Evolutionary conservation across 805 yeast species (phyloP), one percentile per base, ranked within the genome.

Genomic region (Yarrowia phangngaensis): DNA sequence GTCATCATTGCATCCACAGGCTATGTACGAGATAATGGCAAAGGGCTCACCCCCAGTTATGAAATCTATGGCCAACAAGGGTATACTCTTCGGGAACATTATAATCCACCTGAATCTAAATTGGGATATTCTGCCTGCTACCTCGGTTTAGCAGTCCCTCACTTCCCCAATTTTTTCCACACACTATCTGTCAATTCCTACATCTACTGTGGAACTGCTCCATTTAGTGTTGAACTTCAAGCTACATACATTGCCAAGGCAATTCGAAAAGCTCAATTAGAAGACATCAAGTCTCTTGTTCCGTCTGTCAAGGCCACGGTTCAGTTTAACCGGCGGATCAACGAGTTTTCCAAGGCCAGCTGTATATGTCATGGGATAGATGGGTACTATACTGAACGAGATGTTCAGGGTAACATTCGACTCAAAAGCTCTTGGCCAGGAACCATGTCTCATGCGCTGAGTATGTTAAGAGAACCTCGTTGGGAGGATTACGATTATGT

Each of bases 401-500:
- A 29, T 9, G 16, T 22, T 2, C 13, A 41, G 16, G 48, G 48
- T 9, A 22, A 41, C n/a, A 35, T 41, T 3, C 35, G 48, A 12
- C 27, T 41, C 29, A 41, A 29, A 27, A 35, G 29, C 3, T 41
- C 48, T 20, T 41, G 48, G 48, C 56, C 55, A 7, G 56, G 56
- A 19, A 53, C 52, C 11, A 45, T 51, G 53, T 36, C 43, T 12
- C 56, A 54, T 40, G 41, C 38, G 29, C 46, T 45, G 4, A 29
- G 33, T 9, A 36, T 54, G 35, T 48, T 46, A n/a, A 28, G 46
- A 22, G 27, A 33, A 4, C 35, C 50, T 4, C 46, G 56, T 15
- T 41, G 54, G 28, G 56, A 54, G n/a, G 55, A 54, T 16, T 54
- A 41, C 28, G 53, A 52, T 13, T 27, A 41, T 28, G 54, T 26